phyloP scores from a whole-genome alignment of 1,284 basidiomycete species.

The Vanrija sp. region DNA sequence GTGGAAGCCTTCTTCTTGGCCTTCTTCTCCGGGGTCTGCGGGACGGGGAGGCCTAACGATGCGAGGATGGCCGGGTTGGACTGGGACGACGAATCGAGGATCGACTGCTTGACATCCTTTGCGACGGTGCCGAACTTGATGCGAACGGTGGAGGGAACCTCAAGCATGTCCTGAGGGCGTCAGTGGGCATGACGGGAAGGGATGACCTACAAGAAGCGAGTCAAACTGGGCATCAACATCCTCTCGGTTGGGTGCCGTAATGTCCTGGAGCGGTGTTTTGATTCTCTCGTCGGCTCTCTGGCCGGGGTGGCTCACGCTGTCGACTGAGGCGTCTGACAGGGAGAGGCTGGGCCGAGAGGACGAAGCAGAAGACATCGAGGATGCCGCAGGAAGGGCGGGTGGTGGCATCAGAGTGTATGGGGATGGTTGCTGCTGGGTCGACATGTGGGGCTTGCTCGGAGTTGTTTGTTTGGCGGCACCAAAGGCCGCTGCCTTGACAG shows the following conservation, averaged over 20 bases:
- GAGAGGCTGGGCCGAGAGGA: slow-evolving; percentile 10
- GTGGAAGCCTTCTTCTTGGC: slow-evolving; percentile 35
- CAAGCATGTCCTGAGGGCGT: slow-evolving; percentile 32
- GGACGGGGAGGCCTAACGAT: slow-evolving; percentile 32
- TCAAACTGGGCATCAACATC: slow-evolving; percentile 40
- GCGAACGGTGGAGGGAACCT: slow-evolving; percentile 39
- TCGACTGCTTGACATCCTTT: slow-evolving; percentile 38
- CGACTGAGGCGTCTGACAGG: slow-evolving; percentile 2
- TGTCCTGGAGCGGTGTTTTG: slow-evolving; percentile 17
- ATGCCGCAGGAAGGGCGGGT: slow-evolving; percentile 7
- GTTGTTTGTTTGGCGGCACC: background rate
- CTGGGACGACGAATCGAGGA: slow-evolving; percentile 34
- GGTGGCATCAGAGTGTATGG: slow-evolving; percentile 12
- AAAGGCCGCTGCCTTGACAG: no score
- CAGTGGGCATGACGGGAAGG: no score
- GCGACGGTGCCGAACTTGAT: slow-evolving; percentile 41
- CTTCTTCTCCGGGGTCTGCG: slow-evolving; percentile 14
- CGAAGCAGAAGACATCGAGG: slow-evolving; percentile 10
- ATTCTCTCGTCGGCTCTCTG: slow-evolving; percentile 9
- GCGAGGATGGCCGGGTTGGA: slow-evolving; percentile 39
- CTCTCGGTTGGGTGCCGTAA: slow-evolving; percentile 1
- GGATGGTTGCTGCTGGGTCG: background rate
- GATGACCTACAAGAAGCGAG: slow-evolving; percentile 31
- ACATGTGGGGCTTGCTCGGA: background rate
- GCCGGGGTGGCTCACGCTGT: background rate